phyloP scores from a whole-genome alignment of 176 grass and related monocot genomes.

The Oryza longistaminata region DNA sequence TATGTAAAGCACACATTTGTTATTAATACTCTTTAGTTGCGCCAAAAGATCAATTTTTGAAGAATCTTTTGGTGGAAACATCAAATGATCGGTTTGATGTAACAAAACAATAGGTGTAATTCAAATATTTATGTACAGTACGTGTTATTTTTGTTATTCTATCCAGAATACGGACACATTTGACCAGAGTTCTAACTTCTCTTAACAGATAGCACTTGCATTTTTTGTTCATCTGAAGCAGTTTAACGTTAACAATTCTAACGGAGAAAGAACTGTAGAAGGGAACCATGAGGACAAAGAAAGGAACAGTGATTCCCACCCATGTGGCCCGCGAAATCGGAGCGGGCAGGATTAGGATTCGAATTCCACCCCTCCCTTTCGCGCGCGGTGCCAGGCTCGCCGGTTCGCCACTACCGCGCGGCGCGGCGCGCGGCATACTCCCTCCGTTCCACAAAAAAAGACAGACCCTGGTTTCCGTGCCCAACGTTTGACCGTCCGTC shows the following conservation, averaged over 20 bases:
- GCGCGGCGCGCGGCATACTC: no score
- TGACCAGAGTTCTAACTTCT: neutral
- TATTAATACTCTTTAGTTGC: neutral
- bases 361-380: constrained; percentile 4
- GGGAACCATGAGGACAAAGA: no score
- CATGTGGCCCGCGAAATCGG: constrained; percentile 33
- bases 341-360: neutral
- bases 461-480: no score
- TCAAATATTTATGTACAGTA: neutral
- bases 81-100: constrained; percentile 17
- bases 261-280: no score
- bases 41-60: neutral
- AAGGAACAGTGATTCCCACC: neutral
- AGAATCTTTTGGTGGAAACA: neutral
- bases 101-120: neutral
- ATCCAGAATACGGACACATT: neutral
- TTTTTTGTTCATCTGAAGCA: neutral
- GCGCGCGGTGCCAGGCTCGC: constrained; percentile 25
- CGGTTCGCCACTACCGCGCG: constrained; percentile 20
- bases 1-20: neutral
- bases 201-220: neutral
- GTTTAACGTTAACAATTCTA: no score
- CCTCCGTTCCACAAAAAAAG: no score
- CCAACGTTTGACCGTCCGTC: no score
- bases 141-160: no score